phyloP scores from a whole-genome alignment of 176 grass and related monocot species.

The Carex pumila region DNA sequence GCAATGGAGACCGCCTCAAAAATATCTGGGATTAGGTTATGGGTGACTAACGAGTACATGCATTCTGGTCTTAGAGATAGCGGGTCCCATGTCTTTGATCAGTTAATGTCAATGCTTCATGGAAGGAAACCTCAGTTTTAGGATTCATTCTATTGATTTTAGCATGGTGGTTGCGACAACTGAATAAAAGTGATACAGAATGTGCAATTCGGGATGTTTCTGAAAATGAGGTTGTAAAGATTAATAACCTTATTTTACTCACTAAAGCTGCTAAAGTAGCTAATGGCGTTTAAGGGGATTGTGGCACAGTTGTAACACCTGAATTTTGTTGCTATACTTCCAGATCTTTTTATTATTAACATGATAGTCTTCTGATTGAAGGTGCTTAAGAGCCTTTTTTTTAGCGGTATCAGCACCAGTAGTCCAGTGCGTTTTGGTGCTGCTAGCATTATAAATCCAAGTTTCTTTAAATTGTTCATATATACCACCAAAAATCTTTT shows the following conservation, averaged over 20 bases:
- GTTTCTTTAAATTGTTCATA: not conserved
- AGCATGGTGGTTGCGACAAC: not conserved
- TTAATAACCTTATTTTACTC: not conserved
- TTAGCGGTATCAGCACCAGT: too few species aligned
- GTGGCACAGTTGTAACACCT: not conserved
- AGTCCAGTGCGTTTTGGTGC: not conserved
- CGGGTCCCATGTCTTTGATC: conserved; percentile 60
- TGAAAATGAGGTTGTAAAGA: not conserved
- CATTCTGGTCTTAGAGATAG: conserved; percentile 69
- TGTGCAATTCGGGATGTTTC: not conserved
- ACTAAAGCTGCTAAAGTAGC: not conserved
- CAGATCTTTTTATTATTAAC: not conserved
- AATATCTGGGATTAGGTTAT: conserved; percentile 63
- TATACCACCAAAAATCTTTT: not conserved
- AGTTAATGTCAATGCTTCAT: conserved; percentile 57
- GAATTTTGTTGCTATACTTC: not conserved
- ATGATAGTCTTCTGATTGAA: not conserved
- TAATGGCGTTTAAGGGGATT: not conserved
- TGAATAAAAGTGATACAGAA: not conserved
- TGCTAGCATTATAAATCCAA: not conserved
- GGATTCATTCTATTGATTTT: not conserved
- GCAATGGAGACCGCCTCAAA: conserved; percentile 77
- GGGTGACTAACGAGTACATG: conserved; percentile 97
- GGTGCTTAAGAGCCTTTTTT: too few species aligned
- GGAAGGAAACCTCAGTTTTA: conserved; percentile 76